Evolutionary conservation across 768 basidiomycete species (phyloP).

Genomic region (Suillus americanus): DNA sequence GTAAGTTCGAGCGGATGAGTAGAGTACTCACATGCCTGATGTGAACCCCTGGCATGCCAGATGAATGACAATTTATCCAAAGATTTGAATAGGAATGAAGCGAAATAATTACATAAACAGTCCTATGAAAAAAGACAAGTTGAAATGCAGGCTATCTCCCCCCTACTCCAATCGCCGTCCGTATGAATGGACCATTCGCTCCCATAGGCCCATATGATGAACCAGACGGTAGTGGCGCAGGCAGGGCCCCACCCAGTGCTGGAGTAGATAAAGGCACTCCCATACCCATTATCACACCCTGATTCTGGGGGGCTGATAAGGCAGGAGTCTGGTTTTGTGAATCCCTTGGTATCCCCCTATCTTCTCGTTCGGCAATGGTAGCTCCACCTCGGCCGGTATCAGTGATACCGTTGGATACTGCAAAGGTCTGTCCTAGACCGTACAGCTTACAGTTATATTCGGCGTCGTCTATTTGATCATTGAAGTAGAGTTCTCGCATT

Average conservation of each 20-base stretch:
- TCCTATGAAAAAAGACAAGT: slow-evolving; percentile 24
- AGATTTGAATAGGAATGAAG: slow-evolving; percentile 22
- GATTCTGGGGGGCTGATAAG: slow-evolving; percentile 35
- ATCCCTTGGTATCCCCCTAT: slow-evolving; percentile 50
- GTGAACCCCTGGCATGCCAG: not conserved
- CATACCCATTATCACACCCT: slow-evolving; percentile 50
- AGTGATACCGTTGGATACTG: slow-evolving; percentile 61
- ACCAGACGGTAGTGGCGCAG: slow-evolving; percentile 43
- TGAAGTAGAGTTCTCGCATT: slow-evolving; percentile 90
- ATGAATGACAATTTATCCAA: not conserved
- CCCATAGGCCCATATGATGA: slow-evolving; percentile 62
- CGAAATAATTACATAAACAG: slow-evolving; percentile 33
- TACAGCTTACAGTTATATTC: slow-evolving; percentile 85
- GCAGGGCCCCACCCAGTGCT: slow-evolving; percentile 39
- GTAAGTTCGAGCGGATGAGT: not conserved
- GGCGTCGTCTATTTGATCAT: slow-evolving; percentile 79
- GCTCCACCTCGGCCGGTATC: slow-evolving; percentile 69
- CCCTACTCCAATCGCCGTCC: slow-evolving; percentile 55
- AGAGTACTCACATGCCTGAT: not conserved
- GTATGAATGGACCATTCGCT: slow-evolving; percentile 62
- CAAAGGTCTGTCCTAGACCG: slow-evolving; percentile 80
- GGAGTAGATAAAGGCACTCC: slow-evolving; percentile 39
- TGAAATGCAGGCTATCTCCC: slow-evolving; percentile 40
- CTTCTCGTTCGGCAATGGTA: slow-evolving; percentile 82
- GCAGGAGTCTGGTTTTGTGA: slow-evolving; percentile 57